phyloP scores from a whole-genome alignment of 768 basidiomycete genomes.

The Termitomyces sp. region DNA sequence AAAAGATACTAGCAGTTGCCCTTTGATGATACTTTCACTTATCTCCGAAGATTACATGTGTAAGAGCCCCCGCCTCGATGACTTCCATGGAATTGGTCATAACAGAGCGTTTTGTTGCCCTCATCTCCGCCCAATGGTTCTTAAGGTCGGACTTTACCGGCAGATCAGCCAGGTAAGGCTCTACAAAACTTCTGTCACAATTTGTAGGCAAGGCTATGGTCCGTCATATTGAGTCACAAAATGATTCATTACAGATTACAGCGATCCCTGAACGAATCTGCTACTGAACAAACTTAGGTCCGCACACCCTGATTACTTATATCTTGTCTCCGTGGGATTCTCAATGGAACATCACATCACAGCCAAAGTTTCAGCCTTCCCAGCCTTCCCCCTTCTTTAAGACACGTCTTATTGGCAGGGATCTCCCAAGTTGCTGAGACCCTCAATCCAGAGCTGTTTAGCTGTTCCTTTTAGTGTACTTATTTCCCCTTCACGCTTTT shows the following conservation, averaged over 20 bases:
- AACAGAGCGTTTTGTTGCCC: background rate
- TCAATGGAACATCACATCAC: constrained; percentile 8
- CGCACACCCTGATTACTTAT: constrained; percentile 14
- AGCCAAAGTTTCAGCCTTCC: constrained; percentile 3
- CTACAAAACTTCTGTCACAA: background rate
- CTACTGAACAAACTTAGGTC: constrained; percentile 17
- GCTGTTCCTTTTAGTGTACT: background rate
- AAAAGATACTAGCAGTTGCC: background rate
- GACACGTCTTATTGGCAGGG: constrained; percentile 1
- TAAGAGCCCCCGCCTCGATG: background rate
- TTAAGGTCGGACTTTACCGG: constrained; percentile 7
- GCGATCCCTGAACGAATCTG: constrained; percentile 21
- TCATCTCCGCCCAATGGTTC: background rate
- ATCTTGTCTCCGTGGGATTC: constrained; percentile 14
- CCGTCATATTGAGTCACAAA: constrained; percentile 15
- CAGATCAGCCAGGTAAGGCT: background rate
- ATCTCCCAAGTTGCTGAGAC: background rate
- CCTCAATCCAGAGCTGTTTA: background rate
- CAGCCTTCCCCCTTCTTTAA: background rate
- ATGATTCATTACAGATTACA: constrained; percentile 5
- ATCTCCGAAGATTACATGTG: background rate
- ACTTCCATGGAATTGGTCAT: background rate
- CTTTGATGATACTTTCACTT: background rate
- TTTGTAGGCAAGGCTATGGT: constrained; percentile 2
- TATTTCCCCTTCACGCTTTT: background rate